Evolutionary conservation across 257 asterid species (phyloP).

Genomic region (Nicotiana obtusifolia): DNA sequence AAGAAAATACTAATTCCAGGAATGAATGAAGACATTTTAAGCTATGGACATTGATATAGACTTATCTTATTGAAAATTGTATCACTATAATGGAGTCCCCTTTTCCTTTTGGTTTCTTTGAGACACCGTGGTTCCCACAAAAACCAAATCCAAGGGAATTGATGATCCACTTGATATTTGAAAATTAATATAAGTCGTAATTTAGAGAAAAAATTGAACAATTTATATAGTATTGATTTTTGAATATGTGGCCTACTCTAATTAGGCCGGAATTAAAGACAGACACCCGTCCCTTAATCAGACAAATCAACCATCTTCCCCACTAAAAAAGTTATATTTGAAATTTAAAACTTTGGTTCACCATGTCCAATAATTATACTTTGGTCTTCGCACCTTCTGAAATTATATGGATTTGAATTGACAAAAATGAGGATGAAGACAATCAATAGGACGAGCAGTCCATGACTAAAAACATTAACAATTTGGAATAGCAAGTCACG

Average conservation of each 20-base stretch:
- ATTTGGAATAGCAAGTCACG: neutral
- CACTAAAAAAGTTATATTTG: conserved; percentile 13
- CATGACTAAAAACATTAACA: neutral
- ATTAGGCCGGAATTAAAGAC: conserved; percentile 12
- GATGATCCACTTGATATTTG: neutral
- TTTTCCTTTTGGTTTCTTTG: conserved; percentile 15
- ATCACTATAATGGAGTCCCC: conserved; percentile 9
- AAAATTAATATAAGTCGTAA: neutral
- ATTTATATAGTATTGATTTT: neutral
- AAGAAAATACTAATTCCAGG: neutral
- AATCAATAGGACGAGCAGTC: conserved; percentile 18
- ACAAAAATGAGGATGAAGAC: conserved; percentile 4
- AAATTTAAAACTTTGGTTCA: conserved; percentile 12
- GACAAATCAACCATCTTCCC: neutral
- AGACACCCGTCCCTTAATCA: conserved; percentile 3
- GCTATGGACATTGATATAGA: conserved; percentile 22
- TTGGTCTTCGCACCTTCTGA: neutral
- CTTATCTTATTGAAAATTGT: conserved; percentile 23
- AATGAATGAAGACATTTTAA: conserved; percentile 7
- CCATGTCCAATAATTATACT: neutral
- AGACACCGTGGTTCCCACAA: conserved; percentile 33
- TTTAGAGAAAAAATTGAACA: neutral
- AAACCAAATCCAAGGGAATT: neutral
- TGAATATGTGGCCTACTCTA: conserved; percentile 25
- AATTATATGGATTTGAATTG: neutral